These are phyloP conservation scores for Cercospora canescens DNA, from an alignment of 2,329 filamentous ascomycete genomes.

Conservation along the genomic window DNA sequence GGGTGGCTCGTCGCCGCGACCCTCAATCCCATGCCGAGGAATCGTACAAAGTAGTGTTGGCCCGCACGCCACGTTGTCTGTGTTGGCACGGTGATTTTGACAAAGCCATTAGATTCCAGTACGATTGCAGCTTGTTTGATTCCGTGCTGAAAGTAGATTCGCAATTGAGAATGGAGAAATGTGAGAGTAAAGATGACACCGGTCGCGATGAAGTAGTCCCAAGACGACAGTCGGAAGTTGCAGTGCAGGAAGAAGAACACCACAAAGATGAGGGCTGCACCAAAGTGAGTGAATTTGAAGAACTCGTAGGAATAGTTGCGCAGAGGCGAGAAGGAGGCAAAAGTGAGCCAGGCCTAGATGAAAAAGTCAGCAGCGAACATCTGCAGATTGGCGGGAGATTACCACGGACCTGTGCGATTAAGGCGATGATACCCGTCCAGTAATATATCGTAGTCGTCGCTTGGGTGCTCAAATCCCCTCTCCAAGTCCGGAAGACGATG, in stretches of 20 bases:
- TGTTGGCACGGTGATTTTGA: slow-evolving; percentile 48
- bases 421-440: slow-evolving; percentile 57
- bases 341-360: slow-evolving; percentile 43
- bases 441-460: slow-evolving; percentile 52
- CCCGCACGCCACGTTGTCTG: slow-evolving; percentile 51
- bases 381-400: too few species aligned
- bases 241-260: slow-evolving; percentile 64
- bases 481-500: slow-evolving; percentile 53
- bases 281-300: slow-evolving; percentile 60
- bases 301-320: slow-evolving; percentile 60
- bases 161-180: slow-evolving; percentile 48
- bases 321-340: slow-evolving; percentile 54
- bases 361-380: neutral
- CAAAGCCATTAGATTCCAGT: slow-evolving; percentile 42
- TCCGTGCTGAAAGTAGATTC: slow-evolving; percentile 55
- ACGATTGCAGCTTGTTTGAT: slow-evolving; percentile 46
- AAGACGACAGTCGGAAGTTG: slow-evolving; percentile 56
- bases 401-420: slow-evolving; percentile 54
- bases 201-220: slow-evolving; percentile 60
- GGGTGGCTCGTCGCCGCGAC: slow-evolving; percentile 51
- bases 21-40: slow-evolving; percentile 47
- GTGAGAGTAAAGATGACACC: slow-evolving; percentile 53
- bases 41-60: slow-evolving; percentile 59
- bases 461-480: slow-evolving; percentile 50
- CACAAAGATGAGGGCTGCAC: slow-evolving; percentile 56